Evolutionary conservation across 768 basidiomycete species (phyloP), one percentile per base, ranked within the genome.

Genomic region (Hemileccinum rubropunctum): DNA sequence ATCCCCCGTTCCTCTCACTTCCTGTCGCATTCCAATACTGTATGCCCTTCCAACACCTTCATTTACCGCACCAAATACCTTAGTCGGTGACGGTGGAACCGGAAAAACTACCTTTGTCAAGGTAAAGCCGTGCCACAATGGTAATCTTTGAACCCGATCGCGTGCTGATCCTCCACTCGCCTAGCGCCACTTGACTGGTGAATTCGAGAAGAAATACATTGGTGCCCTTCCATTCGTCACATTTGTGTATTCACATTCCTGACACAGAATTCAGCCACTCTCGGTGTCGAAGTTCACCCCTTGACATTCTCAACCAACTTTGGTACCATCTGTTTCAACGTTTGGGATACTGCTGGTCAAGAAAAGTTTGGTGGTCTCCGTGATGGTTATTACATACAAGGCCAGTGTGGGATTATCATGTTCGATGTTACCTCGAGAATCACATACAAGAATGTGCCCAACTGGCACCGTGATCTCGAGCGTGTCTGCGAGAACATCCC

Each of bases 401-500:
- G 94, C 62, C 97, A 99, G 73, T 98, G 94, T 67, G 97, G 97
- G 62, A 98, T 99, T 79, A 98, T 99, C 84, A 98, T 99, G 97
- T 98, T 98, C 77, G 97, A 93, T 64, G 95, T 98, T 57, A 98
- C 97, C 52, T 97, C 97, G 47, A 86, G 97, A 65, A 99, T 98
- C 83, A 99, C 97, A 49, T 99, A 99, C 80, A 98, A 98, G 81
- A 98, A 98, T 71, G 97, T 99, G 30, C 97, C 97, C 60, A 99
- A 98, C 81, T 99, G 97, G 97, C 95, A 98, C 80, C 90, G 97
- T 67, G 97, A 99, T 72, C 88, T 94, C 62, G 97, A 98, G 78
- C 92, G 97, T 56, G 97, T 99, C 48, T 99, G 97, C 75, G 97
- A 99, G 78, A 97, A 93, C 78, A 99, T 99, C 66, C 97, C 97